These are phyloP conservation scores for Euclidium syriacum DNA, from an alignment of 345 rosid species.

Conservation along the genomic window DNA sequence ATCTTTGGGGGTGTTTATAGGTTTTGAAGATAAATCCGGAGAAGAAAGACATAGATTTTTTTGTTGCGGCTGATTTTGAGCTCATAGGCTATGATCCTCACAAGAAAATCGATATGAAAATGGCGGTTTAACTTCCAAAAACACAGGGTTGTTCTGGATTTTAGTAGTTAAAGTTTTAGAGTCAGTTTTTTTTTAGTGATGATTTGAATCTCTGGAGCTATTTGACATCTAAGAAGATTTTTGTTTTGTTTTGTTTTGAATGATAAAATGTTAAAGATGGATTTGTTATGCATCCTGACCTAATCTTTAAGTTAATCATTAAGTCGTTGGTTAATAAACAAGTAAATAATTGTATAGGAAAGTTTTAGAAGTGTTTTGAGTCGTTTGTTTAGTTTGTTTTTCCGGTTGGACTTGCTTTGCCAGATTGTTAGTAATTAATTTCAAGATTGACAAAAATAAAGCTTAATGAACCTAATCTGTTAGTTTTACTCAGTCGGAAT, in stretches of 20 bases:
- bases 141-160: neutral
- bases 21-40: constrained; percentile 82
- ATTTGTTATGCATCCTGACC: neutral
- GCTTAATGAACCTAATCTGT: no score
- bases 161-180: no score
- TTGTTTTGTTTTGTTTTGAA: neutral
- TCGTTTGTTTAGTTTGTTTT: no score
- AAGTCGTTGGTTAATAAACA: neutral
- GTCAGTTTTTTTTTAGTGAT: neutral
- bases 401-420: no score
- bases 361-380: neutral
- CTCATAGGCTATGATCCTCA: constrained; percentile 92
- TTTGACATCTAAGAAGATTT: neutral
- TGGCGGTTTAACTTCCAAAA: constrained; percentile 44
- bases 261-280: neutral
- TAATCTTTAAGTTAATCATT: neutral
- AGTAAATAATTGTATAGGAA: neutral
- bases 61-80: constrained; percentile 67
- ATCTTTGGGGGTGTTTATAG: constrained; percentile 36
- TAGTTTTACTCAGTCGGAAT: no score
- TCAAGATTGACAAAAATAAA: no score
- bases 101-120: constrained; percentile 88
- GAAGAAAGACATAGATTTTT: constrained; percentile 77
- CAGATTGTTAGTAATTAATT: no score
- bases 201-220: neutral